Conservation (phyloP, 345 rosid species). For the Jatropha curcas region DNA sequence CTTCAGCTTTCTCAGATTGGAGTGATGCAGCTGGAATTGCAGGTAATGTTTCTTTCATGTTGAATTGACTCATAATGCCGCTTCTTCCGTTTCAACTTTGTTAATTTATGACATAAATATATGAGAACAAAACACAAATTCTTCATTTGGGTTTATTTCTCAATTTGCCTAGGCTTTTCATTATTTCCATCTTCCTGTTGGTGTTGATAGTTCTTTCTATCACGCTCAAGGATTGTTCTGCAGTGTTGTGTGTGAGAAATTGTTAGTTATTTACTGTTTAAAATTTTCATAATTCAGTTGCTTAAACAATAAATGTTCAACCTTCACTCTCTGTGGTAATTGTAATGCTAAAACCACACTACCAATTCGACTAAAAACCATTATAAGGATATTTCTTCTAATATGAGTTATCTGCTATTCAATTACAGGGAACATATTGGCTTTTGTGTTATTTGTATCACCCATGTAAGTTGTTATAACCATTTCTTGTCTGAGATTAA, state of each 20-base stretch:
- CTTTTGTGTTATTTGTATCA: slow-evolving; percentile 51
- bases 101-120: not conserved
- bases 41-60: slow-evolving; percentile 29
- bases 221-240: no score
- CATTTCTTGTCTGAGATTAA: not conserved
- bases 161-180: not conserved
- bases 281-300: not conserved
- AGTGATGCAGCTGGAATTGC: slow-evolving; percentile 55
- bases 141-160: not conserved
- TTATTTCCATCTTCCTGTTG: not conserved
- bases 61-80: not conserved
- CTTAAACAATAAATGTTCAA: not conserved
- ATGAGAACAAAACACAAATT: not conserved
- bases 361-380: no score
- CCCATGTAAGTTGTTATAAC: slow-evolving; percentile 44
- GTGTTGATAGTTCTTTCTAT: not conserved
- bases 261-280: not conserved
- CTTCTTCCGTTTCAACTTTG: not conserved
- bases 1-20: slow-evolving; percentile 33
- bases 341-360: not conserved
- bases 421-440: slow-evolving; percentile 49
- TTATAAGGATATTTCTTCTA: not conserved
- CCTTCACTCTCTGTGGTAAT: no score
- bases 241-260: not conserved
- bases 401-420: not conserved